Percentiles rank a stretch among this genome's conserved stretches.
These are phyloP conservation scores for Thraustochytrium striatum DNA, from an alignment of 352 stramenopile genomes.

Conservation along the genomic window DNA sequence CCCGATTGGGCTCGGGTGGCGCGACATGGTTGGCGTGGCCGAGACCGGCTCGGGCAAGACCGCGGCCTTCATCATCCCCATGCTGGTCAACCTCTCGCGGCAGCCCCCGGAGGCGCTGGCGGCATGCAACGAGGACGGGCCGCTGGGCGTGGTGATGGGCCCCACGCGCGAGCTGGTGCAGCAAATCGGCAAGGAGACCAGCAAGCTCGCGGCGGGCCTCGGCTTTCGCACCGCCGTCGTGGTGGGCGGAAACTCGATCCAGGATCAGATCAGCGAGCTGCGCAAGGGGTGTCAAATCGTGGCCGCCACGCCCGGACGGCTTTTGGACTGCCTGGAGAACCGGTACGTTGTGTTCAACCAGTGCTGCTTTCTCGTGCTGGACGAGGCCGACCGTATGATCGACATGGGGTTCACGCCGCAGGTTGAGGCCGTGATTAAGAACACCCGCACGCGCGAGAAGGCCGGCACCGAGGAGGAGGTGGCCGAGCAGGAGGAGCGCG, in stretches of 20 bases:
- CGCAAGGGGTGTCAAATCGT: conserved; percentile 90
- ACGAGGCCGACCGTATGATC: conserved; percentile 98
- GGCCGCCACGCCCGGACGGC: conserved; percentile 93
- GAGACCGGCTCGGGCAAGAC: conserved; percentile 98
- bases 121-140: conserved; percentile 81
- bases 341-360: conserved; percentile 97
- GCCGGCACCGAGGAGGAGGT: conserved; percentile 92
- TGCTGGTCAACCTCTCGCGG: conserved; percentile 67
- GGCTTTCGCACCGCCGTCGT: conserved; percentile 60
- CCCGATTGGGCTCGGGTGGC: conserved; percentile 87
- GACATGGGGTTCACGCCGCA: conserved; percentile 93
- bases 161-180: conserved; percentile 95
- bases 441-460: conserved; percentile 89
- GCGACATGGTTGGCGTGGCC: conserved; percentile 97
- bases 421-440: conserved; percentile 90
- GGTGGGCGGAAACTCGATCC: conserved; percentile 88
- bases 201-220: conserved; percentile 81
- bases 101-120: conserved; percentile 86
- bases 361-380: conserved; percentile 97
- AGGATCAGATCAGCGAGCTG: conserved; percentile 91
- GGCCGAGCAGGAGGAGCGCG: conserved; percentile 86
- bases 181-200: conserved; percentile 92
- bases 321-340: conserved; percentile 95
- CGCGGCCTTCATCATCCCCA: conserved; percentile 93
- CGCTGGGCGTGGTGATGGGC: conserved; percentile 94